Conservation (phyloP, 139 green algal species). For the Parachlorella kessleri region DNA sequence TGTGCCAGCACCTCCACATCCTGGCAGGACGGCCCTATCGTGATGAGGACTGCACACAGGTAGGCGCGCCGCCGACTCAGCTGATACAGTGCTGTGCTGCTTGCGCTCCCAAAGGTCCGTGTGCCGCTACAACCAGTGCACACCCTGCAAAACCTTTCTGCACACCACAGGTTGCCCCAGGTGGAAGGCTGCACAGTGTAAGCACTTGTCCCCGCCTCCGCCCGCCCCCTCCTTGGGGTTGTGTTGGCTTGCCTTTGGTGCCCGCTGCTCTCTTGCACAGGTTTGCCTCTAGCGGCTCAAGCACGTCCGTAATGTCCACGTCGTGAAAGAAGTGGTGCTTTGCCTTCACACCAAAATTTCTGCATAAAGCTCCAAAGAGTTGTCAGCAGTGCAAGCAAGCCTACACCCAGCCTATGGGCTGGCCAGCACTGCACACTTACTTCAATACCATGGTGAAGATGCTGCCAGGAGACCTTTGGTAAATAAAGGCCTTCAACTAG, state of each 20-base stretch:
- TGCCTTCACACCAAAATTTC: constrained; percentile 7
- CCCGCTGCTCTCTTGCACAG: constrained; percentile 39
- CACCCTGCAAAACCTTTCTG: too few relatives aligned
- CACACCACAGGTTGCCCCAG: too few relatives aligned
- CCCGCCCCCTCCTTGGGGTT: not conserved
- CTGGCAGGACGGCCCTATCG: constrained; percentile 74
- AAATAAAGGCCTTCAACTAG: too few relatives aligned
- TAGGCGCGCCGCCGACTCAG: too few relatives aligned
- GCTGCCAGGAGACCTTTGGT: too few relatives aligned
- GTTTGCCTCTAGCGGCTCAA: constrained; percentile 18
- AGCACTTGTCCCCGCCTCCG: not conserved
- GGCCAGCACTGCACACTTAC: too few relatives aligned
- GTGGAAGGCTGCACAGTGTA: not conserved
- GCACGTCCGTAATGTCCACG: constrained; percentile 34
- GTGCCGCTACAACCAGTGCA: not conserved
- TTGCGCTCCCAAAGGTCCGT: not conserved
- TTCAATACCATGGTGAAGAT: too few relatives aligned
- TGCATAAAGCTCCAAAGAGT: too few relatives aligned
- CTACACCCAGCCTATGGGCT: too few relatives aligned
- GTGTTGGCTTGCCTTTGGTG: not conserved
- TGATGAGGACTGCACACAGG: constrained; percentile 75
- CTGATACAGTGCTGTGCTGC: not conserved
- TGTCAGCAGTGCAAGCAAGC: too few relatives aligned
- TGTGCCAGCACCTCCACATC: constrained; percentile 59
- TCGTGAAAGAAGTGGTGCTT: constrained; percentile 47